Evolutionary conservation across 495 filamentous ascomycete genomes (phyloP), one percentile per base, ranked within the genome.

Genomic region (Platismatia glauca): DNA sequence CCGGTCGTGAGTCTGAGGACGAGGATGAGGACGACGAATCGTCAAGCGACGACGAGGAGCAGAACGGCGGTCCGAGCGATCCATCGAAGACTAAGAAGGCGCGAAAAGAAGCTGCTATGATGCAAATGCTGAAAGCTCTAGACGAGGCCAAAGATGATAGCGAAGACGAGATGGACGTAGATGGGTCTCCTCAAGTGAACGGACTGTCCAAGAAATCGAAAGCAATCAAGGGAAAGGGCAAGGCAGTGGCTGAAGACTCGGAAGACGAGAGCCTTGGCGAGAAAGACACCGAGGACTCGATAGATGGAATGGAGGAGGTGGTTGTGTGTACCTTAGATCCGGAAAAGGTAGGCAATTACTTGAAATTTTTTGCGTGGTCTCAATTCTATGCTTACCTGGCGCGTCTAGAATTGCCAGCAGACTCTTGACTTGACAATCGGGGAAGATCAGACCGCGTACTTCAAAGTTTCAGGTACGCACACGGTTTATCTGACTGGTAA

Each of bases 281-380:
- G 53, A 82, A 84, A 56, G 82, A 81, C 15, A 82, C 81, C 4
- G 86, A 86, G 57, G 88, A 84, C 35, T 43, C 53, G 41, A 66
- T 86, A 59, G 85, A 87, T 66, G 66, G 57, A 20, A 73, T 91
- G 58, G 90, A 97, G 72, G 87, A 95, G 76, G 88, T 86, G 66
- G 91, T 97, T 61, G 72, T 99, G 66, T 99, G 95, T 79, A 97
- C 94, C 46, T 80, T 99, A 44, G 92, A 95, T 77, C 86, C 91
- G 41, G 84, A 89, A 73, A 84, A 81, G 80, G 87, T 89, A 78
- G 67, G 79, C 66, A 57, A n/a, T 38, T 8, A 38, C 13, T 29
- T 12, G 1, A 56, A 7, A 13, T 22, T 41, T 27, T 34, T 15
- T 15, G 12, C 31, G 11, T 11, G 29, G 38, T 22, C 37, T 27